Evolutionary conservation across 306 rosid species (phyloP).

Genomic region (Oemleria cerasiformis): DNA sequence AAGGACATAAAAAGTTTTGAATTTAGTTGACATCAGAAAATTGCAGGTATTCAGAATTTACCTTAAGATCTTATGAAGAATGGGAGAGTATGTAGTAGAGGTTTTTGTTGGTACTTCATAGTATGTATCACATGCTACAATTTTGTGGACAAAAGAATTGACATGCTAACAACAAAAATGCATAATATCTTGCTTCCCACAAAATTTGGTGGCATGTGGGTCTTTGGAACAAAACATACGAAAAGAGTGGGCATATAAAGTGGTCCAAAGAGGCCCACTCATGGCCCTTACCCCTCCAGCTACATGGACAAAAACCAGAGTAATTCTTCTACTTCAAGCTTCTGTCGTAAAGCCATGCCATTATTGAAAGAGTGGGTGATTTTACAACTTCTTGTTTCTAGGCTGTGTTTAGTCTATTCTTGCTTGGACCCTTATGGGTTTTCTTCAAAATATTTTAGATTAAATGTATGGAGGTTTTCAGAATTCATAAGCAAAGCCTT

Average conservation of each 20-base stretch:
- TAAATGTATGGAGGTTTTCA: neutral
- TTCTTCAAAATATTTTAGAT: neutral
- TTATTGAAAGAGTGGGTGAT: slow-evolving; percentile 17
- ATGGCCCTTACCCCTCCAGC: neutral
- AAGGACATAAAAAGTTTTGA: too few species aligned
- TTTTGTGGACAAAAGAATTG: neutral
- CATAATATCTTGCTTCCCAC: neutral
- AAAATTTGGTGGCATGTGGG: slow-evolving; percentile 17
- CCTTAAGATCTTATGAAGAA: neutral
- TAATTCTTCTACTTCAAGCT: slow-evolving; percentile 9
- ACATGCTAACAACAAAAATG: slow-evolving; percentile 15
- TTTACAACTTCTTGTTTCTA: slow-evolving; percentile 1
- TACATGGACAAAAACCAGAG: slow-evolving; percentile 24
- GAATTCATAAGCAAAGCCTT: neutral
- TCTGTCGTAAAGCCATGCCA: neutral
- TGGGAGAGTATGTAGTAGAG: neutral
- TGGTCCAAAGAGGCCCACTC: slow-evolving; percentile 23
- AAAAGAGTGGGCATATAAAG: slow-evolving; percentile 10
- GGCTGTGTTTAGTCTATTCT: neutral
- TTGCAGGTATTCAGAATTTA: neutral
- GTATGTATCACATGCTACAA: neutral
- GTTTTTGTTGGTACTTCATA: neutral
- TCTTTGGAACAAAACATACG: slow-evolving; percentile 13
- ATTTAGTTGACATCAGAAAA: too few species aligned
- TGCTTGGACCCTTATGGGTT: neutral